Percentiles rank a stretch among this genome's conserved stretches.
These are phyloP conservation scores for Pittosporum tobira DNA, from an alignment of 129 eudicot species.

Conservation along the genomic window DNA sequence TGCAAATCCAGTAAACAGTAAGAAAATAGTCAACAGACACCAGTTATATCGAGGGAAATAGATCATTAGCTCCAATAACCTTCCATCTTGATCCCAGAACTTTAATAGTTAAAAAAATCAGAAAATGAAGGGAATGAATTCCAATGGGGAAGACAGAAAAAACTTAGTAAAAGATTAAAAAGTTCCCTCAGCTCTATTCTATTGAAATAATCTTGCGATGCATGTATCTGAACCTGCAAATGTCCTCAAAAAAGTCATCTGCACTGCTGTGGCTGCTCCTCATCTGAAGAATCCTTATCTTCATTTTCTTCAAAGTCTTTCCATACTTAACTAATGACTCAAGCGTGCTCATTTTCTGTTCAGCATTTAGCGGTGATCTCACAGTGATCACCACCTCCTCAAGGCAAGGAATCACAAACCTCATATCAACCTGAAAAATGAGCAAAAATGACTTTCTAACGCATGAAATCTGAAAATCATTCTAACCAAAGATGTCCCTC, in stretches of 20 bases:
- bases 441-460: not conserved
- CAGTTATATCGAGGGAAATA: too few species aligned
- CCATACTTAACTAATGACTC: slow-evolving; percentile 70
- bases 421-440: slow-evolving; percentile 60
- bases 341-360: slow-evolving; percentile 81
- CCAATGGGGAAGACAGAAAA: too few species aligned
- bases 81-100: too few species aligned
- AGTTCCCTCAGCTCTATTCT: slow-evolving; percentile 30
- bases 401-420: slow-evolving; percentile 59
- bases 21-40: too few species aligned
- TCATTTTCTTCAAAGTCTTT: slow-evolving; percentile 61
- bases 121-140: too few species aligned
- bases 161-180: too few species aligned
- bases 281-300: slow-evolving; percentile 80
- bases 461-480: too few species aligned
- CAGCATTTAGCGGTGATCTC: slow-evolving; percentile 85
- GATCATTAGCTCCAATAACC: too few species aligned
- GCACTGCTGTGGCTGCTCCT: slow-evolving; percentile 90
- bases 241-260: slow-evolving; percentile 89
- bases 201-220: slow-evolving; percentile 55
- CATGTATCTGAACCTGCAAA: slow-evolving; percentile 63
- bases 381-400: slow-evolving; percentile 66
- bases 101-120: too few species aligned
- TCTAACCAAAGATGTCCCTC: too few species aligned
- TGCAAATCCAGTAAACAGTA: too few species aligned